Evolutionary conservation across 2,329 filamentous ascomycete genomes (phyloP), one percentile per base, ranked within the genome.

Genomic region (Sporothrix dimorphospora): DNA sequence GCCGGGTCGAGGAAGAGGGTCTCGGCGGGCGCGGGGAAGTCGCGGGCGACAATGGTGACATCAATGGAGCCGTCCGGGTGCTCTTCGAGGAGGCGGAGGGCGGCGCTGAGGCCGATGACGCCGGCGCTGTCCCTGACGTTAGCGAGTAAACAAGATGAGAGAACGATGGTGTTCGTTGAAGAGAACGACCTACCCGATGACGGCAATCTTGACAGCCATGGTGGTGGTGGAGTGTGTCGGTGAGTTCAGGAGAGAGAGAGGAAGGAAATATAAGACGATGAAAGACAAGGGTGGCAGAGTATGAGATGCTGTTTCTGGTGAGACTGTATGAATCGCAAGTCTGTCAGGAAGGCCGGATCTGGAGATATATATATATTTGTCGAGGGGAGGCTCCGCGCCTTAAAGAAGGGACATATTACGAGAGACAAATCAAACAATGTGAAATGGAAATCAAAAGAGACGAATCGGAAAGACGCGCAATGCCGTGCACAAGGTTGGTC

Each of bases 21-120:
- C 76, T 85, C 84, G 63, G 81, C 84, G 11, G 84, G 82, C n/a
- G 77, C 78, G 11, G 85, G 85, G 65, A 86, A 83, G 77, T 86
- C 83, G 47, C 79, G 80, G 24, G 85, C 84, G 3, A 86, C 74
- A 65, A 86, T 81, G 21, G 81, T 82, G 14, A 86, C 82, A 67
- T 74, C 68, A 6, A 74, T 45, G 76, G 82, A 79, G 34, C 80
- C 80, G 19, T 80, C 78, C 2, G 24, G 30, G 69, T 71, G 40
- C 40, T 74, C 72, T 51, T 80, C 76, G 57, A 85, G 85, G 63
- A 86, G 80, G 40, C 81, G 81, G 21, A 87, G 76, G 61, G 86
- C 86, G 55, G 80, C 79, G 73, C 83, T 84, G 21, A 88, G 80
- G 71, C 86, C 87, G 55, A 84, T 85, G 47, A 88, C 82, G 24